Evolutionary conservation across 768 basidiomycete species (phyloP).

Genomic region (Chalciporus pseudorubinellus): DNA sequence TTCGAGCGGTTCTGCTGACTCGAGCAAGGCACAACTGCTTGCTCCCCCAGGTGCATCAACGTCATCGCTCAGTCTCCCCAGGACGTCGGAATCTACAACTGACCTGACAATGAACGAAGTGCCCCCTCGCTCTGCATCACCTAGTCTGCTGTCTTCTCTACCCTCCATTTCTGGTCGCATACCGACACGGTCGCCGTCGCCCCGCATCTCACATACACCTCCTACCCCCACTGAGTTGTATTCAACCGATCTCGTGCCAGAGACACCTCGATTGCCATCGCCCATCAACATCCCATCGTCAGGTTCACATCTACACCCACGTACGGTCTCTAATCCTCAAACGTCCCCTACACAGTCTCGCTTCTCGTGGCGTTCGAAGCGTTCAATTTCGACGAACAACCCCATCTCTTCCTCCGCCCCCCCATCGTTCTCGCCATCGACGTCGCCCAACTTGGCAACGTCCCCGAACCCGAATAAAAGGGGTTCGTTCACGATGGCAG

Average conservation of each 20-base stretch:
- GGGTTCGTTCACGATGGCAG: constrained; percentile 11
- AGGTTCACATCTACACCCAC: neutral
- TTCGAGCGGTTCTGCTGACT: constrained; percentile 21
- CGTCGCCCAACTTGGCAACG: constrained; percentile 4
- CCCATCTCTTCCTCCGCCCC: neutral
- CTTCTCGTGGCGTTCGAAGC: constrained; percentile 10
- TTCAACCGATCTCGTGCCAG: neutral
- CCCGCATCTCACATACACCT: constrained; percentile 8
- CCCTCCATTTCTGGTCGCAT: constrained; percentile 26
- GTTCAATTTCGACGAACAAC: constrained; percentile 2
- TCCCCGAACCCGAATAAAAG: constrained; percentile 12
- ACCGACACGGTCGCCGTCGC: constrained; percentile 3
- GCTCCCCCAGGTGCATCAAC: constrained; percentile 22
- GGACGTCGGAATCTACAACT: constrained; percentile 9
- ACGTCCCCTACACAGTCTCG: constrained; percentile 6
- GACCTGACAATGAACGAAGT: constrained; percentile 8
- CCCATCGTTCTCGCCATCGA: constrained; percentile 1
- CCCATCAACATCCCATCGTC: constrained; percentile 1
- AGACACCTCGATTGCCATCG: neutral
- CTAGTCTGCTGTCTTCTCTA: constrained; percentile 18
- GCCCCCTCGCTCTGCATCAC: constrained; percentile 20
- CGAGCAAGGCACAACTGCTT: constrained; percentile 12
- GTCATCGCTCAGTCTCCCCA: constrained; percentile 27
- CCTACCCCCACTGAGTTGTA: constrained; percentile 2
- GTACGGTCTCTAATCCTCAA: neutral